Percentiles rank a stretch among this genome's conserved stretches.
Evolutionary conservation across 2,329 filamentous ascomycete species (phyloP).

Genomic region (Magnaporthiopsis poae): DNA sequence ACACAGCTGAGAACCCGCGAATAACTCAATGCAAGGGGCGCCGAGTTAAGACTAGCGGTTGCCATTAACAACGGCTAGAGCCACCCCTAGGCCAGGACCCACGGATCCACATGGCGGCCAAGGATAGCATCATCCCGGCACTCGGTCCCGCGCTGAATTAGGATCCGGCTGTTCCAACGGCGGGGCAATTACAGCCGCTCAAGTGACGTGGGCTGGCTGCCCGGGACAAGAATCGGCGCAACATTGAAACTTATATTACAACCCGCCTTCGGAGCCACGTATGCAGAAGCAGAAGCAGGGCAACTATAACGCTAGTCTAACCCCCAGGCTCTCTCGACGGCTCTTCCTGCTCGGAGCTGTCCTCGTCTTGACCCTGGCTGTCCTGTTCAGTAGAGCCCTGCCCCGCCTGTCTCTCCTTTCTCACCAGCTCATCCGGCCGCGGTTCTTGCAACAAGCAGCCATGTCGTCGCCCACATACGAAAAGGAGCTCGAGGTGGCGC

Average conservation of each 20-base stretch:
- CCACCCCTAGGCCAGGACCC: neutral
- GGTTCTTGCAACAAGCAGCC: constrained; percentile 9
- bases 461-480: constrained; percentile 57
- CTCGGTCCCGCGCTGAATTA: neutral
- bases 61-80: neutral
- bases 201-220: neutral
- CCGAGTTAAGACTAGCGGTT: neutral
- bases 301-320: neutral
- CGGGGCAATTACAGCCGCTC: neutral
- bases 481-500: constrained; percentile 71
- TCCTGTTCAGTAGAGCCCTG: constrained; percentile 13
- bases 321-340: neutral
- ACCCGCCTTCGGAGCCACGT: neutral
- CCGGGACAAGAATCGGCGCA: neutral
- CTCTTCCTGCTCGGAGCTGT: neutral
- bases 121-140: neutral
- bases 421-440: constrained; percentile 12
- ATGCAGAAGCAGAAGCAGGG: neutral
- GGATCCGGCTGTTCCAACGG: neutral
- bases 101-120: neutral
- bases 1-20: neutral
- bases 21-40: neutral
- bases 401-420: constrained; percentile 14
- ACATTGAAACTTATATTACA: neutral
- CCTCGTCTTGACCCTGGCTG: constrained; percentile 15